phyloP scores from a whole-genome alignment of 495 filamentous ascomycete genomes.

The Trichoderma virens region DNA sequence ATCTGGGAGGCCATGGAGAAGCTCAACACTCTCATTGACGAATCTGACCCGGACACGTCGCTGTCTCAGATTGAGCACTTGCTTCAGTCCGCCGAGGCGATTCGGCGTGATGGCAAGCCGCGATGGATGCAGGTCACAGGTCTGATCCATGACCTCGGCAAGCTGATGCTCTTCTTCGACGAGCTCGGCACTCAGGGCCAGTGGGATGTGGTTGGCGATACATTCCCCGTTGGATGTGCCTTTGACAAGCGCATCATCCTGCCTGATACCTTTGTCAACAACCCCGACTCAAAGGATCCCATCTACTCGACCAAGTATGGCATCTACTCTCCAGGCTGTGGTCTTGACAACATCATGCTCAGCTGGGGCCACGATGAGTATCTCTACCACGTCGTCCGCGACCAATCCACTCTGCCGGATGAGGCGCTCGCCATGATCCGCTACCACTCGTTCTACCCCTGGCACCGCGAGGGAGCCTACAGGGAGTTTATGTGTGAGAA shows the following conservation, averaged over 20 bases:
- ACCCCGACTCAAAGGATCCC: conserved; percentile 57
- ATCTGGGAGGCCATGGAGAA: conserved; percentile 89
- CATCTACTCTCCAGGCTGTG: conserved; percentile 70
- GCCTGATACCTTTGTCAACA: conserved; percentile 60
- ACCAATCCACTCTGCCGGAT: conserved; percentile 65
- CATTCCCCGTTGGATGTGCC: conserved; percentile 81
- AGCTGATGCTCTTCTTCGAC: conserved; percentile 73
- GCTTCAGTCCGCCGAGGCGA: conserved; percentile 78
- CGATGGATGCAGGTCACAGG: conserved; percentile 88
- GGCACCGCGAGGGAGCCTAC: conserved; percentile 76
- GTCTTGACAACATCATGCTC: conserved; percentile 77
- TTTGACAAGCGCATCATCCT: conserved; percentile 76
- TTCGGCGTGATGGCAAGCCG: conserved; percentile 80
- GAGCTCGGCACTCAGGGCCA: conserved; percentile 59
- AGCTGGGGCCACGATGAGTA: conserved; percentile 93
- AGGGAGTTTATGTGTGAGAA: conserved; percentile 71
- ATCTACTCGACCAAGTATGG: conserved; percentile 67
- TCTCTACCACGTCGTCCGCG: conserved; percentile 73
- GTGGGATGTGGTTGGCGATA: conserved; percentile 91
- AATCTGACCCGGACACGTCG: conserved; percentile 75
- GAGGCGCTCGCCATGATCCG: conserved; percentile 87
- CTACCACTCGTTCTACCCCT: conserved; percentile 86
- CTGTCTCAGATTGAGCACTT: conserved; percentile 84
- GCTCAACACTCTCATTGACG: conserved; percentile 81
- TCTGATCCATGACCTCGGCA: conserved; percentile 85